Conservation (phyloP, 73 alveolate genomes). For the Uronychia setigera region DNA sequence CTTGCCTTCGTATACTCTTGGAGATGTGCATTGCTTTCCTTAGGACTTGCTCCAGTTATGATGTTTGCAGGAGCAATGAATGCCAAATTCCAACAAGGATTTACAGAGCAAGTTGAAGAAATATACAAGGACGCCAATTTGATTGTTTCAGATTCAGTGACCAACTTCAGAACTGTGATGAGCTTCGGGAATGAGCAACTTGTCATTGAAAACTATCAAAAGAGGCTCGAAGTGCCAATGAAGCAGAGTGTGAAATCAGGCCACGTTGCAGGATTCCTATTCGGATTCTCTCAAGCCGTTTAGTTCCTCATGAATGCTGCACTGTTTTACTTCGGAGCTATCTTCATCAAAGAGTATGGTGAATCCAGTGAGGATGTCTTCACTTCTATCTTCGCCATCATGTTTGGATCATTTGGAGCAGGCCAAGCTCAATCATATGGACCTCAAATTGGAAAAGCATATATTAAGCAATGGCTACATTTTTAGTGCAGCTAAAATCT, state of each 20-base stretch:
- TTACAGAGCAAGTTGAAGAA: neutral
- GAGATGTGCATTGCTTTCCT: slow-evolving; percentile 28
- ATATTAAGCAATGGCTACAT: slow-evolving; percentile 5
- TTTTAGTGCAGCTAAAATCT: slow-evolving; percentile 80
- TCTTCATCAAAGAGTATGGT: slow-evolving; percentile 62
- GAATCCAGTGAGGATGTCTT: slow-evolving; percentile 65
- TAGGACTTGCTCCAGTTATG: slow-evolving; percentile 15
- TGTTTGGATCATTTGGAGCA: slow-evolving; percentile 82
- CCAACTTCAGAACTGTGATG: slow-evolving; percentile 60
- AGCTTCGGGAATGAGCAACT: slow-evolving; percentile 74
- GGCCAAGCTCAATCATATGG: slow-evolving; percentile 80
- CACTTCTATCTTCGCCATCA: slow-evolving; percentile 77
- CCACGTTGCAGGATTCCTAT: slow-evolving; percentile 74
- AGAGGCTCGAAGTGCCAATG: slow-evolving; percentile 37
- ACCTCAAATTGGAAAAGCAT: slow-evolving; percentile 85
- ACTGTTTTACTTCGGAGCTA: slow-evolving; percentile 79
- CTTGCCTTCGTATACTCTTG: slow-evolving; percentile 10
- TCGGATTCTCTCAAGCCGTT: slow-evolving; percentile 77
- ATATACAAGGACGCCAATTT: slow-evolving; percentile 37
- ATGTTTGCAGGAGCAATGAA: slow-evolving; percentile 23
- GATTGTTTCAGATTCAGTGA: slow-evolving; percentile 67
- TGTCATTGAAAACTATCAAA: slow-evolving; percentile 69
- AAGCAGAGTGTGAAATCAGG: slow-evolving; percentile 58
- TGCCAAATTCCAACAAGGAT: neutral
- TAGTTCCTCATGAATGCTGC: slow-evolving; percentile 81